A percentile compares a stretch with the other conserved stretches of the same genome.
These are phyloP conservation scores for Trichoderma sp. DNA, from an alignment of 2,329 filamentous ascomycete species.

Conservation along the genomic window DNA sequence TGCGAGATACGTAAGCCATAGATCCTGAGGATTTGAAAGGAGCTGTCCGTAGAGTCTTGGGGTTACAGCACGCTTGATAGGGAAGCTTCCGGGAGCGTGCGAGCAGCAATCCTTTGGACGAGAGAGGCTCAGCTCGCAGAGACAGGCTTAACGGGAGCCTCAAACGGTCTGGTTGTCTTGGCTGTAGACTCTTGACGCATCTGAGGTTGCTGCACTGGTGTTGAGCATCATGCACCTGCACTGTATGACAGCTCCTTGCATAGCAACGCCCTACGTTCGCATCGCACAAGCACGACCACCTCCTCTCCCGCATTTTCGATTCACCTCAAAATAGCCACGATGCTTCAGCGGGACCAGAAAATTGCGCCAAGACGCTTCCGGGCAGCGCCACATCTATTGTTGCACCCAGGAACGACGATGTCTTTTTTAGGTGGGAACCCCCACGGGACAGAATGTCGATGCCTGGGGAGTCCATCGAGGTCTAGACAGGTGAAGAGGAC, in stretches of 20 bases:
- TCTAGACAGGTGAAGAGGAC: not conserved
- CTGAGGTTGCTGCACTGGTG: not conserved
- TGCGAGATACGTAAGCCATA: not conserved
- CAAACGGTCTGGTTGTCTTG: not conserved
- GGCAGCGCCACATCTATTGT: conserved; percentile 25
- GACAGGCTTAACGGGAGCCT: not conserved
- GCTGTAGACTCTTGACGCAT: not conserved
- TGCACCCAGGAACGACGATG: conserved; percentile 13
- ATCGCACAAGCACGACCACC: not conserved
- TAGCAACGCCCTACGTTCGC: not conserved
- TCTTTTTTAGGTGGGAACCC: conserved; percentile 1
- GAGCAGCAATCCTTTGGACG: not conserved
- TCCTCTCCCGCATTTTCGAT: conserved; percentile 9
- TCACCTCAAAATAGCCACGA: conserved; percentile 6
- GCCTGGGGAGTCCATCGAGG: conserved; percentile 7
- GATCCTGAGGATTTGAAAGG: not conserved
- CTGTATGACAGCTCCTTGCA: too few species aligned
- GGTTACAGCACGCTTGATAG: not conserved
- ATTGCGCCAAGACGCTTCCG: conserved; percentile 19
- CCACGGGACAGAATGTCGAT: conserved; percentile 16
- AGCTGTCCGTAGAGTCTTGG: not conserved
- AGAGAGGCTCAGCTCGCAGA: not conserved
- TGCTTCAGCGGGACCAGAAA: conserved; percentile 3
- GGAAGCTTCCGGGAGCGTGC: not conserved
- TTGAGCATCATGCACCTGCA: not conserved